Base-by-base conservation (phyloP, 2,329 filamentous ascomycete species). In the Pezicula rhizophila region DNA sequence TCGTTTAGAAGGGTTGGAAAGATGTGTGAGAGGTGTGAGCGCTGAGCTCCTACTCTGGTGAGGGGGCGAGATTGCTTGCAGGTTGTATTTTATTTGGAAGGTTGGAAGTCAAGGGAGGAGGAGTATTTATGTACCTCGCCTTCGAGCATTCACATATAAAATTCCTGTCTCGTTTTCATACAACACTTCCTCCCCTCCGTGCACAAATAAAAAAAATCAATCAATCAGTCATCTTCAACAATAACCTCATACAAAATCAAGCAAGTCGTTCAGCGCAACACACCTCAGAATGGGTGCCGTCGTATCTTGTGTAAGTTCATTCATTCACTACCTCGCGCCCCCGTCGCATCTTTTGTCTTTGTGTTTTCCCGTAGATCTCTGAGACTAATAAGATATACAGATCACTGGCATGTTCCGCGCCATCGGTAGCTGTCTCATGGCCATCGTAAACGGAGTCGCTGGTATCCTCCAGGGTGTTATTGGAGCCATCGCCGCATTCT, bases 371-470 rank as follows among this genome's bases (percentile, higher is more conserved):
- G 42, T 37, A 34, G 8, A 20, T 33, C 33, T 20, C 18, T 28
- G n/a, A 31, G 28, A 31, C 28, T 31, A 12, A 31, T 12, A 31
- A 12, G 28, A 31, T 4, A 31, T 31, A 31, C 39, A 66, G 63
- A 63, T 66, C 47, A 52, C 55, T 26, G 52, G 54, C 47, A 41
- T 65, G 38, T 64, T 61, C 57, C 61, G 56, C 34, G 59, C 63
- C 45, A 64, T 66, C 50, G 63, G 63, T 31, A 48, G 57, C 23
- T 59, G 59, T 38, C 55, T 66, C 37, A 65, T 77, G 71, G 71
- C 72, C 54, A 70, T 80, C 53, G 71, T 80, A 53, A 76, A 77
- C 56, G 75, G 70, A 45, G 77, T 80, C 53, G 77, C 61, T 35
- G 50, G 50, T n/a, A 53, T 64, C 26, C 58, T 64, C n/a, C 54